phyloP scores from a whole-genome alignment of 208 protist genomes.

The Crithidia mellificae region DNA sequence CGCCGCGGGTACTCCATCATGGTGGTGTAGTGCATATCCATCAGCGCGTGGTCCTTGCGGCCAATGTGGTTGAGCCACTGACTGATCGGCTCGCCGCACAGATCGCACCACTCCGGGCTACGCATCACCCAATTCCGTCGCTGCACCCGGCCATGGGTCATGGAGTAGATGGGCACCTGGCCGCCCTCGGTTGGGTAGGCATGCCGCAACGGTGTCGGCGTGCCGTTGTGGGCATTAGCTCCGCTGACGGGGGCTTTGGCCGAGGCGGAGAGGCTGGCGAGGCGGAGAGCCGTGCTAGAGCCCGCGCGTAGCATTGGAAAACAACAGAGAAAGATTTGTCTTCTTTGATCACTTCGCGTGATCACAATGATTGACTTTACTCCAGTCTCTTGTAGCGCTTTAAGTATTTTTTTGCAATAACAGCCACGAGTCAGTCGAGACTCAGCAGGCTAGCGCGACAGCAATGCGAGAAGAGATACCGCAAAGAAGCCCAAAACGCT shows the following conservation, averaged over 20 bases:
- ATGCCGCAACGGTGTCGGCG: constrained; percentile 29
- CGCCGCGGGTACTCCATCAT: constrained; percentile 76
- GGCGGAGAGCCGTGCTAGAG: not conserved
- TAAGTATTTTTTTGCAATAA: too few species aligned
- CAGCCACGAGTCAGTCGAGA: too few species aligned
- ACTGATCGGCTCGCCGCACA: constrained; percentile 88
- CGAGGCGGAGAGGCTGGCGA: not conserved
- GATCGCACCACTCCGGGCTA: constrained; percentile 87
- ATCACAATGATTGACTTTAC: too few species aligned
- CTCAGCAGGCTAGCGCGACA: too few species aligned
- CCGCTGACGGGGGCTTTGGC: constrained; percentile 7
- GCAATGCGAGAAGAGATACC: too few species aligned
- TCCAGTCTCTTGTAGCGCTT: too few species aligned
- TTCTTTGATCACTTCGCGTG: not conserved
- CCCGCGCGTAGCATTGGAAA: constrained; percentile 11
- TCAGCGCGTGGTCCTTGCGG: constrained; percentile 87
- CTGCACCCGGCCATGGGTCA: constrained; percentile 78
- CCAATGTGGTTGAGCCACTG: constrained; percentile 89
- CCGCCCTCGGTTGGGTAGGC: constrained; percentile 83
- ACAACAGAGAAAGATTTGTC: too few species aligned
- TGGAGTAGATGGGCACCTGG: constrained; percentile 85
- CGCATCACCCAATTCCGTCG: constrained; percentile 87
- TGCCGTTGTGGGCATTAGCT: not conserved
- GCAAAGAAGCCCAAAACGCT: too few species aligned
- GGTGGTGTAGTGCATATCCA: constrained; percentile 88